Evolutionary conservation across 495 filamentous ascomycete species (phyloP), one percentile per base, ranked within the genome.

Genomic region (Xylaria acuta): DNA sequence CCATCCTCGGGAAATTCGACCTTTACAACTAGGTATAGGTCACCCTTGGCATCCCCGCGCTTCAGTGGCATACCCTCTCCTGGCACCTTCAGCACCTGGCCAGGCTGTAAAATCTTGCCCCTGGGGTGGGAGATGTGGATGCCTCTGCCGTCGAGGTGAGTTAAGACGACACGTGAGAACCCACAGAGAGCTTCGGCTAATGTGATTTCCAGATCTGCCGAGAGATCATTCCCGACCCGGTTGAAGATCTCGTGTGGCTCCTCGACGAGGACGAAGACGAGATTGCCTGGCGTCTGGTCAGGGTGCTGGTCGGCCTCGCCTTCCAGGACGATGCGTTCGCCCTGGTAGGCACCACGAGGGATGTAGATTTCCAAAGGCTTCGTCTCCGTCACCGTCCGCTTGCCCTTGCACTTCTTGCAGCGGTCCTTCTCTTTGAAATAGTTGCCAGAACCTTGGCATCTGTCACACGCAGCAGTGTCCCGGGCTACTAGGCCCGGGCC

Each of bases 371-470:
- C 97, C 56, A 99, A 83, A 16, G 96, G 91, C 84, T 98, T 99
- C 81, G 91, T 95, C 79, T 93, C 91, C 78, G 93, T 90, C 41
- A 87, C 85, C 5, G 93, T 92, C 64, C 92, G 88, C 78, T 92
- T 90, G 58, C 96, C 96, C 83, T 98, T 97, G 88, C 97, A 99
- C 86, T 97, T 97, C 86, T 95, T 97, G 86, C 96, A 99, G 79
- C 92, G 92, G 73, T 99, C 96, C 85, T 98, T 98, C 73, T 96
- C 93, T 81, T 92, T 92, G 85, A 90, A 97, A 75, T 94, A 89
- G 69, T 90, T 89, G 18, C 96, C 96, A 18, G 91, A 88, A 18
- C 94, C 94, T 66, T 88, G 88, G 84, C 96, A 99, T 68, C 88
- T 87, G 72, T 89, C 88, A 83, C 96, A 99, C 18, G 88, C 76